phyloP scores from a whole-genome alignment of 2,329 filamentous ascomycete genomes.

The Scytalidium sp. region DNA sequence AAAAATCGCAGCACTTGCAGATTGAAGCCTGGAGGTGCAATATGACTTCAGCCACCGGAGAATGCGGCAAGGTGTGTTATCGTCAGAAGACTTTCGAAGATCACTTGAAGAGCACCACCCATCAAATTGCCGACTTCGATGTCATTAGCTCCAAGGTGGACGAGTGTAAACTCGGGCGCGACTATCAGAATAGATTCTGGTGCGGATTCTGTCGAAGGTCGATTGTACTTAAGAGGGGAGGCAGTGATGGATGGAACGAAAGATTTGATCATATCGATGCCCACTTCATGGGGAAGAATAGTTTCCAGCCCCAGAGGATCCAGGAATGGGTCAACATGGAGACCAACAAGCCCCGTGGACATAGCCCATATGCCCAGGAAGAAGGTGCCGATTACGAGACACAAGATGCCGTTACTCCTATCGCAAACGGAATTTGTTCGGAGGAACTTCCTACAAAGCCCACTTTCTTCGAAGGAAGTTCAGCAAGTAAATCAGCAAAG shows the following conservation, averaged over 20 bases:
- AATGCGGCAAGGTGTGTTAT: conserved; percentile 59
- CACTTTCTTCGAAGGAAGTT: too few relatives aligned
- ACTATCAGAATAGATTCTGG: conserved; percentile 71
- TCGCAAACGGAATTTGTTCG: too few relatives aligned
- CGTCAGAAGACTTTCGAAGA: conserved; percentile 55
- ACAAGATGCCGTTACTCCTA: too few relatives aligned
- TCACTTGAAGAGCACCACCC: conserved; percentile 51
- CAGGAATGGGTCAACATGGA: conserved; percentile 48
- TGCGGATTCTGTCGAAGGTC: conserved; percentile 75
- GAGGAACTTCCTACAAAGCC: too few relatives aligned
- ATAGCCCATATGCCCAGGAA: too few relatives aligned
- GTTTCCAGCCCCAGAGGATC: conserved; percentile 39
- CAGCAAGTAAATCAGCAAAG: too few relatives aligned
- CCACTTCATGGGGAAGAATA: conserved; percentile 58
- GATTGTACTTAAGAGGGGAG: conserved; percentile 42
- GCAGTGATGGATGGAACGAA: conserved; percentile 56
- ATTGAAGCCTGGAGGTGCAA: conserved; percentile 71
- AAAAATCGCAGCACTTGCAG: conserved; percentile 74
- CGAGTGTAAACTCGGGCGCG: conserved; percentile 58
- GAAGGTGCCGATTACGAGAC: too few relatives aligned
- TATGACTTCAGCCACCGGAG: conserved; percentile 28
- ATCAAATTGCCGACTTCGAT: conserved; percentile 24
- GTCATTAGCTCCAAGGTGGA: conserved; percentile 41
- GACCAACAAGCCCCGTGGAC: too few relatives aligned
- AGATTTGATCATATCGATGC: conserved; percentile 73